phyloP scores from a whole-genome alignment of 2,329 filamentous ascomycete species.

The Verticillium nubilum region DNA sequence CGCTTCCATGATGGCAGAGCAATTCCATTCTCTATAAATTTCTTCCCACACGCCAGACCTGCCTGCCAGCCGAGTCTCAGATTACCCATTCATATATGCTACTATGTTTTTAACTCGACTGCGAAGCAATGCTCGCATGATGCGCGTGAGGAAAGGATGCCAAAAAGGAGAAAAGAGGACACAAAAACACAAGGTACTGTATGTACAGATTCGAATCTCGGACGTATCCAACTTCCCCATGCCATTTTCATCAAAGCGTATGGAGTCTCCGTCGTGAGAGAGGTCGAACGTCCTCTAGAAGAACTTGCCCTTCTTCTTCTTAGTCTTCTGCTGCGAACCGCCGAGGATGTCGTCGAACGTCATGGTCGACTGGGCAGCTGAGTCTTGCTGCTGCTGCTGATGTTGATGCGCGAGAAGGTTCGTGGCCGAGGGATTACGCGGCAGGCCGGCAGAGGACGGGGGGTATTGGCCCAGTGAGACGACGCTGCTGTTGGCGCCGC shows the following conservation, averaged over 20 bases:
- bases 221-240: background rate
- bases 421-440: constrained; percentile 26
- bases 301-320: constrained; percentile 33
- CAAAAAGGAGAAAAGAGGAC: too few species aligned
- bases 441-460: constrained; percentile 5
- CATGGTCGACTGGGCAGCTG: constrained; percentile 22
- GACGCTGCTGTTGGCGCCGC: constrained; percentile 19
- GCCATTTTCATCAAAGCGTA: background rate
- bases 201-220: background rate
- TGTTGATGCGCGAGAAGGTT: constrained; percentile 23
- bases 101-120: too few species aligned
- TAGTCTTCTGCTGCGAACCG: constrained; percentile 20
- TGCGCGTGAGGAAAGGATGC: too few species aligned
- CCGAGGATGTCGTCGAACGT: constrained; percentile 46
- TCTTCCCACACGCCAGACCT: too few species aligned
- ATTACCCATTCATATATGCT: too few species aligned
- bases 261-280: background rate
- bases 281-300: constrained; percentile 20
- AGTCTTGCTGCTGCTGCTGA: constrained; percentile 7
- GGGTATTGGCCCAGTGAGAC: background rate
- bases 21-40: too few species aligned
- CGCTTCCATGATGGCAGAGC: too few species aligned
- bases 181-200: background rate
- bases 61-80: too few species aligned
- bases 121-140: too few species aligned